Evolutionary conservation across 345 rosid genomes (phyloP), one percentile per base, ranked within the genome.

Genomic region (Moricandia moricandioides): DNA sequence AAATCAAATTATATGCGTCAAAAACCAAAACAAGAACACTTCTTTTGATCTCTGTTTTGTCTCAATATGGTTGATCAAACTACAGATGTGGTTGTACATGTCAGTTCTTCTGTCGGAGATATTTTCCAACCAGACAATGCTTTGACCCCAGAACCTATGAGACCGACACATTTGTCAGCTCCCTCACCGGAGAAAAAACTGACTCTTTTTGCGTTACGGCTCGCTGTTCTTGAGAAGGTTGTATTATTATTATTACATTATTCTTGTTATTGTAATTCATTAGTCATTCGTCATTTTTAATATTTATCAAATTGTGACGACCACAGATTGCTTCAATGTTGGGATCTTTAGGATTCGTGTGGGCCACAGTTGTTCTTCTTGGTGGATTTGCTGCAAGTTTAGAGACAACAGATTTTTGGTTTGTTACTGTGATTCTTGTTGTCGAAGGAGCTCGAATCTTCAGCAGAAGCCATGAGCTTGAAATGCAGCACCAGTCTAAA

Each of bases 291-390:
- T 21, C 34, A 67, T 65, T 47, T 17, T 24, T 8, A 24, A 45
- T 70, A 6, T 40, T 65, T 21, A 35, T 40, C 3, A 56, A 34
- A 30, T 16, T n/a, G 29, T 21, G 24, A 21, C 43, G 27, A 64
- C 67, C 12, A 30, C 74, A 78, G 81, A 52, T 78, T 4, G 98
- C 98, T 26, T 89, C 96, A 11, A 80, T 89, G 27, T 78, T 93
- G 0, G 98, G 97, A 67, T 85, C 98, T 5, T 91, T 93, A 0
- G 98, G 98, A 1, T 93, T 93, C 69, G 91, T 91, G 74, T 91
- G 98, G 98, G 98, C 97, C 11, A 93, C 98, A 0, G 97, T 93
- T n/a, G 97, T 93, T 78, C 97, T 91, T 40, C 87, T 93, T 0
- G 98, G 97, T 3, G 98, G 98, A 12, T 91, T 93, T 26, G 98